Evolutionary conservation across 176 grass and related monocot genomes (phyloP).

Genomic region (Sorghum bicolor): DNA sequence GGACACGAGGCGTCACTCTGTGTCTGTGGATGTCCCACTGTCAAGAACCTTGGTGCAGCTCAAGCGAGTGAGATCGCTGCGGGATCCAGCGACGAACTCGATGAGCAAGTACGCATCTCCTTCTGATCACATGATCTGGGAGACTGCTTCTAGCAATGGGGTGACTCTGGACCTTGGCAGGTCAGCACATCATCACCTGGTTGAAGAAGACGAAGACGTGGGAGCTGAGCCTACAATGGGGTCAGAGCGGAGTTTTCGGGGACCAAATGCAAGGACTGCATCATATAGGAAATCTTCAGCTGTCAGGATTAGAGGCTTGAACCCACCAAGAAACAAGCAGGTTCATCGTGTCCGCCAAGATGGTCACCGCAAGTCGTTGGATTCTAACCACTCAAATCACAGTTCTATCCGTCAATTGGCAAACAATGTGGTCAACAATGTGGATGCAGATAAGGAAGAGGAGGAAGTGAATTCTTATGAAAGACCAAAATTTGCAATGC

Average conservation of each 20-base stretch:
- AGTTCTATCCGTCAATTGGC: conserved; percentile 35
- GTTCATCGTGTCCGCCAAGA: conserved; percentile 54
- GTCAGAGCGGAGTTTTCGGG: conserved; percentile 52
- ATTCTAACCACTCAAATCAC: conserved; percentile 59
- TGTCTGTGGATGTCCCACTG: conserved; percentile 86
- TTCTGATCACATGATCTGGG: conserved; percentile 62
- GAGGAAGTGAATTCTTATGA: conserved; percentile 72
- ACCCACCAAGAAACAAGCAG: conserved; percentile 66
- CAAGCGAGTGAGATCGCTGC: conserved; percentile 78
- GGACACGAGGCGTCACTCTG: conserved; percentile 66
- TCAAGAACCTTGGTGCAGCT: conserved; percentile 93
- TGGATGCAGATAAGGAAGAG: conserved; percentile 55
- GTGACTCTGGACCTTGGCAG: conserved; percentile 43
- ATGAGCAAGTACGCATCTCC: conserved; percentile 64
- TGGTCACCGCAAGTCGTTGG: conserved; percentile 51
- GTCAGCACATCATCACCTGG: conserved; percentile 40
- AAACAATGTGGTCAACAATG: conserved; percentile 52
- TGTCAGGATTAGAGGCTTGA: conserved; percentile 76
- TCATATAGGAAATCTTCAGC: conserved; percentile 62
- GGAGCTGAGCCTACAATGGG: conserved; percentile 50
- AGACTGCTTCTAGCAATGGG: conserved; percentile 71
- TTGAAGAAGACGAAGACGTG: conserved; percentile 58
- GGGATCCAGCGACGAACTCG: conserved; percentile 86
- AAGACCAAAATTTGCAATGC: conserved; percentile 27
- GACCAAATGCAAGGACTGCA: conserved; percentile 45